Base-by-base conservation (phyloP, 257 asterid genomes). In the Ligustrum vulgare region DNA sequence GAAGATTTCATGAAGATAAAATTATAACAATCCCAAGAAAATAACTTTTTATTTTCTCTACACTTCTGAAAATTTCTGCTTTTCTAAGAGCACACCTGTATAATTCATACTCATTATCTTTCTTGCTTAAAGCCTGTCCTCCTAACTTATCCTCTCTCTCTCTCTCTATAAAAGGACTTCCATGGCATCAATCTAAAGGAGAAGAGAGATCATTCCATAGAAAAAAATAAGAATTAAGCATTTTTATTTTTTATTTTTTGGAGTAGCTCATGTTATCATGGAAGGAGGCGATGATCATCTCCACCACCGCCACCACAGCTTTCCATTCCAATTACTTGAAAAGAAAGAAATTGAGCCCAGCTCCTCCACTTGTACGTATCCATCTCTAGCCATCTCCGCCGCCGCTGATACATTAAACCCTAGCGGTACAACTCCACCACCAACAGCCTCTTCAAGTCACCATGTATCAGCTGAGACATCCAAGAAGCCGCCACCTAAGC, bases 21-120 rank as follows among this genome's bases (percentile, higher is more conserved):
- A 15, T 15, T 18, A 0, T 33, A 33, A 31, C 9, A 22, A 33
- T 41, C 75, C 68, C 75, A 78, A 73, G 74, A 83, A 83, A 83
- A 80, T 86, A 82, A 76, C 36, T 41, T 80, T 72, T 66, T 71
- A 69, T 22, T 51, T 49, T 81, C 79, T 84, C 79, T 18, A 13
- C 72, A 41, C 2, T 76, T 76, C 77, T 70, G 51, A 77, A 5
- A 63, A 39, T 47, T 63, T 76, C 49, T 64, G 76, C 78, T 81
- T 78, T 83, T 78, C 81, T 83, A 83, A 75, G 90, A 80, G 78
- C 84, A 79, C 84, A 60, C 83, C 79, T 77, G 56, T 79, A 79
- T 83, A 83, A 83, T 79, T 79, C 82, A 84, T 86, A 83, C 87
- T 86, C 86, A 86, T 83, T 83, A 83, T 83, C 86, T 71, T 83